A percentile compares a stretch with the other conserved stretches of the same genome.
Evolutionary conservation across 257 asterid genomes (phyloP).

Genomic region (Solanum appendiculatum): DNA sequence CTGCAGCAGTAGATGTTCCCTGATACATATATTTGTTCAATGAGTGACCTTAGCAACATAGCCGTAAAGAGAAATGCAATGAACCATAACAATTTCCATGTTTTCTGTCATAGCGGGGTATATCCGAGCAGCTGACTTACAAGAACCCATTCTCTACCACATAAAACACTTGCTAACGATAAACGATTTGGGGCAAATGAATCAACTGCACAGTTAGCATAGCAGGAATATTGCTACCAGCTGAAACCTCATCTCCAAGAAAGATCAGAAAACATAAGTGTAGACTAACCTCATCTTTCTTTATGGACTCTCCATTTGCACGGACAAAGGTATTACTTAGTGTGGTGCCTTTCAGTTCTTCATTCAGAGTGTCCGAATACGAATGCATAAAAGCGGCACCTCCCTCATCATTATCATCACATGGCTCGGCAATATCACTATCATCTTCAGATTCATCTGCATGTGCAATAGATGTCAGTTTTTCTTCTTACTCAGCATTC

Average conservation of each 20-base stretch:
- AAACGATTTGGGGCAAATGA: not conserved
- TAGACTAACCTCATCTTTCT: constrained; percentile 53
- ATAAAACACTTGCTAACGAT: not conserved
- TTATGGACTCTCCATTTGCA: constrained; percentile 37
- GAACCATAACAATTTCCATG: not conserved
- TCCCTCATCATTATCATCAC: constrained; percentile 26
- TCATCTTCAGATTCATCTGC: constrained; percentile 66
- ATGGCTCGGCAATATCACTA: constrained; percentile 28
- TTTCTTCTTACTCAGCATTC: not conserved
- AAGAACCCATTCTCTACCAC: not conserved
- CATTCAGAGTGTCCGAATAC: constrained; percentile 60
- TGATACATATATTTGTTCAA: constrained; percentile 12
- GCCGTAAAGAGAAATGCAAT: not conserved
- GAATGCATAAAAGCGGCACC: constrained; percentile 54
- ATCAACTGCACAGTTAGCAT: not conserved
- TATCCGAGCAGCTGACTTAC: not conserved
- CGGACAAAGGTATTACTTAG: constrained; percentile 61
- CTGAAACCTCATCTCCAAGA: not conserved
- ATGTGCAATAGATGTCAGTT: constrained; percentile 1
- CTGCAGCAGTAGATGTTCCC: constrained; percentile 52
- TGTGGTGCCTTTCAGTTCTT: constrained; percentile 69
- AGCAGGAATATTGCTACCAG: not conserved
- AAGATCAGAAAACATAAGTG: not conserved
- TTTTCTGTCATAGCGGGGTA: not conserved
- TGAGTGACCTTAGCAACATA: not conserved